Base-by-base conservation (phyloP, 441 rosid species). In the Croton setiger region DNA sequence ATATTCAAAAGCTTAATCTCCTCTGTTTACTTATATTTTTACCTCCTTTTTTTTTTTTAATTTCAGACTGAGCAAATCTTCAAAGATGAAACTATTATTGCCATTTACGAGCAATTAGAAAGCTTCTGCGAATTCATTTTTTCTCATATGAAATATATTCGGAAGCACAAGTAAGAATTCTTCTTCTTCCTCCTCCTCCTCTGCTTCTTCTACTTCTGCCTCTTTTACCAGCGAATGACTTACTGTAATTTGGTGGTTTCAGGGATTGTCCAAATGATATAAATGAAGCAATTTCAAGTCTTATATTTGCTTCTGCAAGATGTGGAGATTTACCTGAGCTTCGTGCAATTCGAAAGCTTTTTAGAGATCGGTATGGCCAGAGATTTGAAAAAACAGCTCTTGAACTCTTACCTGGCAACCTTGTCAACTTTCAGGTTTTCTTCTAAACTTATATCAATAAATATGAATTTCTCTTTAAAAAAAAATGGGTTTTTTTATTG, bases 281-380 rank as follows among this genome's bases (percentile, higher is more conserved):
- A 74, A 85, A 87, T 3, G 97, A 93, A 85, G 96, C 96, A 6
- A 81, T 88, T 82, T 91, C 97, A 13, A 93, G 83, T 63, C 86
- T 88, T n/a, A 78, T 91, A 68, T 91, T 77, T 78, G 91, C 95
- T 63, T 93, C 97, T 56, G 85, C 95, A 8, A 85, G 96, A 73
- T 89, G 89, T 54, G 96, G 96, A 1, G 96, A 91, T 52, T 74
- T 91, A 37, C 97, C 92, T 10, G 96, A 93, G 88, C 98, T 93
- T 70, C 75, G 81, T 0, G 47, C 33, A 4, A 78, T 91, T 27
- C 75, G 98, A 68, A 76, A 84, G 74, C 85, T 93, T 53, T 89
- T 88, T 58, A 83, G 80, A 37, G 83, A 88, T 65, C 89, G 90
- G 15, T 91, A 88, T 53, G 97, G 96, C 7, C 75, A 80, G 61